These are phyloP conservation scores for Lichtheimia corymbifera DNA, from an alignment of 371 early-diverging fungal species.

Conservation along the genomic window DNA sequence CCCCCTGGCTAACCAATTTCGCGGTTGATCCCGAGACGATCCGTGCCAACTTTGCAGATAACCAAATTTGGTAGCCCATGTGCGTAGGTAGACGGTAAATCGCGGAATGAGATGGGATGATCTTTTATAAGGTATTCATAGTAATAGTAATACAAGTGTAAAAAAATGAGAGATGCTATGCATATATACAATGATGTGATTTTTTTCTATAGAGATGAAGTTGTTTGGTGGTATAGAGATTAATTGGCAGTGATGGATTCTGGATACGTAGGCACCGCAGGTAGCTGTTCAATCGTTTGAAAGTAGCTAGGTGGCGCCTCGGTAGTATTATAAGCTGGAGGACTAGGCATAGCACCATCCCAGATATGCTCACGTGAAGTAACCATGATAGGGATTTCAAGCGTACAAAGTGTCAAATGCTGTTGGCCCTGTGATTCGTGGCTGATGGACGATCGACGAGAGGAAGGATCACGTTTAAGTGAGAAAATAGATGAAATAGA, in stretches of 20 bases:
- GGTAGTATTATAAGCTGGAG: conserved; percentile 34
- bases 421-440: conserved; percentile 12
- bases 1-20: no score
- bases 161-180: no score
- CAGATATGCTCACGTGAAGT: conserved; percentile 47
- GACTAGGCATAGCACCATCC: conserved; percentile 24
- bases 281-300: conserved; percentile 30
- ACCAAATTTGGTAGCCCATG: no score
- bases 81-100: no score
- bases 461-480: conserved; percentile 9
- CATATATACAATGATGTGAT: no score
- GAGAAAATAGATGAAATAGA: conserved; percentile 35
- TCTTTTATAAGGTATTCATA: no score
- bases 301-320: conserved; percentile 46
- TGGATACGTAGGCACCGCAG: conserved; percentile 41
- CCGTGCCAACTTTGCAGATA: no score
- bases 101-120: no score
- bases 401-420: conserved; percentile 25
- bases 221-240: no score
- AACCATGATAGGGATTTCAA: conserved; percentile 47
- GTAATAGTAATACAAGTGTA: no score
- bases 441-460: conserved; percentile 18
- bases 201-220: no score
- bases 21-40: no score
- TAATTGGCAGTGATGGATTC: not conserved